Evolutionary conservation across 306 rosid species (phyloP).

Genomic region (Rosa chinensis): DNA sequence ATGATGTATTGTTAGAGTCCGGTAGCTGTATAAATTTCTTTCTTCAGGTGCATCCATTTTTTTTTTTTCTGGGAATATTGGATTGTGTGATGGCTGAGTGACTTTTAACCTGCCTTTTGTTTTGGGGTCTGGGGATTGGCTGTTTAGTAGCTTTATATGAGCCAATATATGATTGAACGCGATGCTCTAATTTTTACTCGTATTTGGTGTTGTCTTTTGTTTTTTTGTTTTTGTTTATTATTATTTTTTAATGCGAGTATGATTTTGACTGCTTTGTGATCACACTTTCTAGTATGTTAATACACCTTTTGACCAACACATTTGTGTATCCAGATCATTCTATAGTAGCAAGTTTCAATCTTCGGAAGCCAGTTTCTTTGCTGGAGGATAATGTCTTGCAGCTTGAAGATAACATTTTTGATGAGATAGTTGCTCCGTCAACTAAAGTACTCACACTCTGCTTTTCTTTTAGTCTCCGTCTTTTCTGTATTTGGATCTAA

Average conservation of each 20-base stretch:
- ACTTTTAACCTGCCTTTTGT: background rate
- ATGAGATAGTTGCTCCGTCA: constrained; percentile 55
- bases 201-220: background rate
- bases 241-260: background rate
- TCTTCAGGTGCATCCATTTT: background rate
- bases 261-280: background rate
- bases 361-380: constrained; percentile 53
- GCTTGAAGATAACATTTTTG: constrained; percentile 61
- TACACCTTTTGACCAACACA: background rate
- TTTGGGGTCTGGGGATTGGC: background rate
- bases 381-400: constrained; percentile 56
- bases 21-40: background rate
- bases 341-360: constrained; percentile 69
- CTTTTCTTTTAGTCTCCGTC: constrained; percentile 18
- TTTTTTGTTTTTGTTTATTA: background rate
- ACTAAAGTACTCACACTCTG: constrained; percentile 47
- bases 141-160: background rate
- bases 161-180: background rate
- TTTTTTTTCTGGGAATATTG: background rate
- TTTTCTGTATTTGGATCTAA: constrained; percentile 20
- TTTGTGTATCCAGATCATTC: constrained; percentile 58
- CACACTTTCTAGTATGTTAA: background rate
- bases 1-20: background rate
- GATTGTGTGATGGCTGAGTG: background rate
- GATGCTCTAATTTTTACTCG: background rate